Evolutionary conservation across 345 rosid genomes (phyloP).

Genomic region (Gossypium turneri): DNA sequence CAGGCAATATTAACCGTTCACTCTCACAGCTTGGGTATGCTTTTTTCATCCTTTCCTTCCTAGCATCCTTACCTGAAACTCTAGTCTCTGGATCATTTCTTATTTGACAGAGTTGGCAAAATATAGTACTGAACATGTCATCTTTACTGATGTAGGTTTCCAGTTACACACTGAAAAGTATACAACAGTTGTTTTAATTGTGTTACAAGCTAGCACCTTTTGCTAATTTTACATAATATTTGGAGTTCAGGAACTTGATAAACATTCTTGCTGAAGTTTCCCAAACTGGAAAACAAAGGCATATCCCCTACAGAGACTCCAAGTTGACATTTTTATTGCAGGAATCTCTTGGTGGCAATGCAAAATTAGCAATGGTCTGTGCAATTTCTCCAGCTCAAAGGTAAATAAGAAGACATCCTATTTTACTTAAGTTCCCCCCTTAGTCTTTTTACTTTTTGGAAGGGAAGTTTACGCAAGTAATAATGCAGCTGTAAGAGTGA

Average conservation of each 20-base stretch:
- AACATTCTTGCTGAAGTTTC: slow-evolving; percentile 98
- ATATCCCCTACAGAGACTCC: slow-evolving; percentile 98
- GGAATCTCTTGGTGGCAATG: slow-evolving; percentile 99
- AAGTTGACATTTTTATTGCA: slow-evolving; percentile 91
- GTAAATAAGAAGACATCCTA: slow-evolving; percentile 32
- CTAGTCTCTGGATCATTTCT: neutral
- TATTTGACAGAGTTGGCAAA: neutral
- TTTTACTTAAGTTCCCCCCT: neutral
- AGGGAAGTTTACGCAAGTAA: slow-evolving; percentile 20
- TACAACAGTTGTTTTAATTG: neutral
- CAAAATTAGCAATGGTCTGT: slow-evolving; percentile 94
- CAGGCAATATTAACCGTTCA: slow-evolving; percentile 94
- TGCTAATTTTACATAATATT: slow-evolving; percentile 18
- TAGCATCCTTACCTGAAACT: neutral
- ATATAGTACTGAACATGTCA: neutral
- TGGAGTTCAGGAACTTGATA: slow-evolving; percentile 81
- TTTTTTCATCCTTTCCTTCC: neutral
- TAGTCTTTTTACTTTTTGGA: neutral
- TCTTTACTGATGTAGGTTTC: neutral
- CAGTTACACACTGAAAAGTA: neutral
- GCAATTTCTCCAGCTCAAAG: slow-evolving; percentile 93
- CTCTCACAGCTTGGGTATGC: slow-evolving; percentile 98
- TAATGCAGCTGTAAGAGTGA: slow-evolving; percentile 83
- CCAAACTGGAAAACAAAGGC: slow-evolving; percentile 95
- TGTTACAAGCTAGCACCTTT: neutral